A percentile compares a stretch with the other conserved stretches of the same genome.
Conservation (phyloP, 1,284 basidiomycete species). For the Naganishia albida region DNA sequence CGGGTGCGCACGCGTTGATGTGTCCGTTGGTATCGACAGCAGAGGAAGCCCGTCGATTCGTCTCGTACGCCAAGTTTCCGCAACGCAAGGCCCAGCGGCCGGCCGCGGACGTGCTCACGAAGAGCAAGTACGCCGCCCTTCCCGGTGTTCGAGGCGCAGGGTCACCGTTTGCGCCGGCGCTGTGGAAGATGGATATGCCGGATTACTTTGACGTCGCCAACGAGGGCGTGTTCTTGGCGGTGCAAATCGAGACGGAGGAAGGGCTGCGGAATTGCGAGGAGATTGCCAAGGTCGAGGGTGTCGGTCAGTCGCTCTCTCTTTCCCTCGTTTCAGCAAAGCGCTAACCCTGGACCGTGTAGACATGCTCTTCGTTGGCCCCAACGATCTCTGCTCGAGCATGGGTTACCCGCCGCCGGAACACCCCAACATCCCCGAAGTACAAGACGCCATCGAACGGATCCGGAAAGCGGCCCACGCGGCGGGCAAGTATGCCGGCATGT, state of each 20-base stretch:
- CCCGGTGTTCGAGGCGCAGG: conserved; percentile 46
- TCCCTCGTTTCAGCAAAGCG: neutral
- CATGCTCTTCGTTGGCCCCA: conserved; percentile 46
- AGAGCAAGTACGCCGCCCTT: conserved; percentile 39
- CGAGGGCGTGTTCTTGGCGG: conserved; percentile 43
- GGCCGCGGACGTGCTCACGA: conserved; percentile 38
- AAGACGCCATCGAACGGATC: conserved; percentile 44
- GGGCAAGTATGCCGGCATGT: conserved; percentile 45
- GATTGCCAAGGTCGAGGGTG: conserved; percentile 45
- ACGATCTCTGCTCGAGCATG: conserved; percentile 45
- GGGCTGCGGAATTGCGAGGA: conserved; percentile 47
- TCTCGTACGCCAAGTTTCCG: conserved; percentile 39
- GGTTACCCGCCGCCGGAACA: conserved; percentile 41
- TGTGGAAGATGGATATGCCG: conserved; percentile 42
- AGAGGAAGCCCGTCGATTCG: conserved; percentile 37
- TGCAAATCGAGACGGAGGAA: conserved; percentile 47
- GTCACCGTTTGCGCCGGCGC: conserved; percentile 43
- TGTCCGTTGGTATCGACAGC: conserved; percentile 46
- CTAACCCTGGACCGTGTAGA: conserved; percentile 32
- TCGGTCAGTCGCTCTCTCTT: conserved; percentile 36
- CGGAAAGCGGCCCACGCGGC: conserved; percentile 42
- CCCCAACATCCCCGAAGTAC: conserved; percentile 39
- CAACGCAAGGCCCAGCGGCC: conserved; percentile 34
- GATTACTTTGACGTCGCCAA: conserved; percentile 44
- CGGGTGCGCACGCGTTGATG: conserved; percentile 48